A percentile compares a stretch with the other conserved stretches of the same genome.
These are phyloP conservation scores for Candida lessepsii DNA, from an alignment of 805 yeast genomes.

Conservation along the genomic window DNA sequence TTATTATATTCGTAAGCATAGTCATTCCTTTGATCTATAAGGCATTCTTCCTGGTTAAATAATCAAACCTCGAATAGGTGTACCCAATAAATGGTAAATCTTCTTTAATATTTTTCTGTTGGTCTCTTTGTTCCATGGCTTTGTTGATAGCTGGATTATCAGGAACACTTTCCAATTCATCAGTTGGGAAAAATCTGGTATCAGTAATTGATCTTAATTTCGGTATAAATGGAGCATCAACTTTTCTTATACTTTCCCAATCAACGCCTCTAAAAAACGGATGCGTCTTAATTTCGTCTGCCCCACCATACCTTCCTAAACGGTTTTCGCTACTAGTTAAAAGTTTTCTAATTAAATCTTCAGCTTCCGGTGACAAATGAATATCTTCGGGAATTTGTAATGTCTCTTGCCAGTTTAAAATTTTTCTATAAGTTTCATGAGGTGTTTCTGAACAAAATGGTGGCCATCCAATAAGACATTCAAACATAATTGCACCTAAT, in stretches of 20 bases:
- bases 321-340: slow-evolving; percentile 78
- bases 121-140: slow-evolving; percentile 65
- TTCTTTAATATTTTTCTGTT: slow-evolving; percentile 62
- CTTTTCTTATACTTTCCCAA: slow-evolving; percentile 85
- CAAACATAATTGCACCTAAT: slow-evolving; percentile 93
- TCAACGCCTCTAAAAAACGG: slow-evolving; percentile 96
- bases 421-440: slow-evolving; percentile 89
- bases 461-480: slow-evolving; percentile 95
- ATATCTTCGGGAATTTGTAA: slow-evolving; percentile 88
- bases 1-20: background rate
- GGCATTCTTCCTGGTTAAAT: slow-evolving; percentile 75
- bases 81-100: slow-evolving; percentile 97
- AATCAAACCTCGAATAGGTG: slow-evolving; percentile 93
- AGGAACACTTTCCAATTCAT: slow-evolving; percentile 84
- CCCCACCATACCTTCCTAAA: slow-evolving; percentile 87
- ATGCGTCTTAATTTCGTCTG: slow-evolving; percentile 84
- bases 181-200: slow-evolving; percentile 97
- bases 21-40: slow-evolving; percentile 20
- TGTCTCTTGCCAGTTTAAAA: slow-evolving; percentile 87
- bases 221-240: slow-evolving; percentile 92
- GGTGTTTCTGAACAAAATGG: slow-evolving; percentile 95
- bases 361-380: slow-evolving; percentile 84
- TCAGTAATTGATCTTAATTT: slow-evolving; percentile 89
- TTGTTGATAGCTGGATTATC: slow-evolving; percentile 64
- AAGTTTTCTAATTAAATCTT: slow-evolving; percentile 75